Percentiles rank a stretch among this genome's conserved stretches.
phyloP scores from a whole-genome alignment of 192 early-diverging fungal species.

The Backusella tuberculispora region DNA sequence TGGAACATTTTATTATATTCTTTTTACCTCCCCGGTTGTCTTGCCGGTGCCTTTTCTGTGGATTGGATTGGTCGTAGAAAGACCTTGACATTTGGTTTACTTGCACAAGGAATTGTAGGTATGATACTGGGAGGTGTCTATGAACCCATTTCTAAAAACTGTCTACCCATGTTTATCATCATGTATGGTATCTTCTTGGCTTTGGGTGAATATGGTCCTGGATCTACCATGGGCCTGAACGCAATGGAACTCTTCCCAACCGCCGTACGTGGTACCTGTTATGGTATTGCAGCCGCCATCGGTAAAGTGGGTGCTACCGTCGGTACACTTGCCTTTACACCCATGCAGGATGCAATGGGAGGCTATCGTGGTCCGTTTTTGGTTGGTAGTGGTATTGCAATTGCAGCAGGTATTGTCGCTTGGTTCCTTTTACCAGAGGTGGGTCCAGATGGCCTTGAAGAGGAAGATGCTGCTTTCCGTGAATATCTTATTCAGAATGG shows the following conservation, averaged over 20 bases:
- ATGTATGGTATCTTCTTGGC: slow-evolving; percentile 51
- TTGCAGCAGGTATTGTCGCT: slow-evolving; percentile 27
- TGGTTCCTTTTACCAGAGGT: slow-evolving; percentile 34
- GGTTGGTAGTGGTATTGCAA: slow-evolving; percentile 37
- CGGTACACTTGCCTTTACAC: slow-evolving; percentile 37
- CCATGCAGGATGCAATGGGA: slow-evolving; percentile 32
- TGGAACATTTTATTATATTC: slow-evolving; percentile 57
- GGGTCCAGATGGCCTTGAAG: slow-evolving; percentile 20
- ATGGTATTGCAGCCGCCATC: slow-evolving; percentile 50
- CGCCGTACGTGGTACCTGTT: slow-evolving; percentile 49
- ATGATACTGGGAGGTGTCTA: slow-evolving; percentile 54
- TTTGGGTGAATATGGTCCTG: slow-evolving; percentile 49
- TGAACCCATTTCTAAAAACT: slow-evolving; percentile 44
- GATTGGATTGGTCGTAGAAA: slow-evolving; percentile 59
- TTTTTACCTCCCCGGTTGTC: slow-evolving; percentile 60
- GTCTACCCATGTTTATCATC: slow-evolving; percentile 51
- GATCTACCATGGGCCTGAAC: slow-evolving; percentile 42
- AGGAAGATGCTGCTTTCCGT: slow-evolving; percentile 34
- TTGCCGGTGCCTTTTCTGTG: slow-evolving; percentile 51
- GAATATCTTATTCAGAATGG: slow-evolving; percentile 37
- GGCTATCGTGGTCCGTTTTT: slow-evolving; percentile 38
- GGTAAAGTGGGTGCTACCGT: slow-evolving; percentile 44
- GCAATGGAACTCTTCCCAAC: slow-evolving; percentile 48
- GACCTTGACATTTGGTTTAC: slow-evolving; percentile 59
- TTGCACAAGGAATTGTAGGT: slow-evolving; percentile 52